Evolutionary conservation across 2,329 filamentous ascomycete species (phyloP).

Genomic region (Plenodomus lindquistii): DNA sequence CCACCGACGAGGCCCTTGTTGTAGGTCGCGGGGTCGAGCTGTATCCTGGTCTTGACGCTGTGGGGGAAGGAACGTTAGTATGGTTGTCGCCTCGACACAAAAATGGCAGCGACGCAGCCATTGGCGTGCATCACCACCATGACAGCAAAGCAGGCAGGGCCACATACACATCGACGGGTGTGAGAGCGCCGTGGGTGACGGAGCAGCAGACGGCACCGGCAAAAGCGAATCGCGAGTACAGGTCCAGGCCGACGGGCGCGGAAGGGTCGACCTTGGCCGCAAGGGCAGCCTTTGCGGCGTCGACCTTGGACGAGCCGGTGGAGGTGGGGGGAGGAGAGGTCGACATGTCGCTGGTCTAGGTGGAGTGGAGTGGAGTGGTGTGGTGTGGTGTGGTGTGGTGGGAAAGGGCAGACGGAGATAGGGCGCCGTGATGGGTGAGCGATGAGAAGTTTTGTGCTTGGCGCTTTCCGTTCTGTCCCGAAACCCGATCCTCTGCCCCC

Average conservation of each 20-base stretch:
- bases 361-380: constrained; percentile 30
- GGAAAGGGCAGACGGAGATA: constrained; percentile 25
- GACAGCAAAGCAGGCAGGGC: constrained; percentile 3
- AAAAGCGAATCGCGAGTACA: constrained; percentile 96
- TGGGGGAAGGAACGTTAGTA: constrained; percentile 21
- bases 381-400: constrained; percentile 21
- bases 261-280: constrained; percentile 50
- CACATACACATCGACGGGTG: constrained; percentile 98
- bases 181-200: constrained; percentile 94
- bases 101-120: constrained; percentile 23
- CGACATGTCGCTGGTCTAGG: constrained; percentile 31
- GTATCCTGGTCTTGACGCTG: constrained; percentile 94
- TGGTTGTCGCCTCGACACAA: constrained; percentile 7
- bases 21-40: constrained; percentile 88
- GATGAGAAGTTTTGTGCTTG: constrained; percentile 25
- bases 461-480: constrained; percentile 17
- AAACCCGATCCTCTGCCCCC: constrained; percentile 15
- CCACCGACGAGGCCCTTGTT: constrained; percentile 85
- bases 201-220: constrained; percentile 98
- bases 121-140: constrained; percentile 21
- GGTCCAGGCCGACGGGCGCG: constrained; percentile 65
- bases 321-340: constrained; percentile 49
- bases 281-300: constrained; percentile 55
- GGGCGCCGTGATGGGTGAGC: constrained; percentile 11
- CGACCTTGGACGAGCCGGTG: constrained; percentile 58